phyloP scores from a whole-genome alignment of 768 basidiomycete species.

The Chalciporus piperatus region DNA sequence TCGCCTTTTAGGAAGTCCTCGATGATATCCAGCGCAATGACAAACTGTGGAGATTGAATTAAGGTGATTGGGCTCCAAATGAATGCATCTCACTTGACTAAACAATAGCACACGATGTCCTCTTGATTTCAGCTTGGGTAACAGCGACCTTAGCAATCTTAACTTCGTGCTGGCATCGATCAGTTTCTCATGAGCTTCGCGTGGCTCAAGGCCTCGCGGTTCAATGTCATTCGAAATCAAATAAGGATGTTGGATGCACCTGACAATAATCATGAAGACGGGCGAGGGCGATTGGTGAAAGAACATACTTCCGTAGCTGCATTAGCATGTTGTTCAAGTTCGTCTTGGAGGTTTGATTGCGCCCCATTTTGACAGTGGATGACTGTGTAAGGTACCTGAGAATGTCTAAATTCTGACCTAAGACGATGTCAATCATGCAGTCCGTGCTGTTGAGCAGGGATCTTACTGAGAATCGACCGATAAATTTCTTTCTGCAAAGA shows the following conservation, averaged over 20 bases:
- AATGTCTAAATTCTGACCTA: slow-evolving; percentile 70
- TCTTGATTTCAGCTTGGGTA: slow-evolving; percentile 80
- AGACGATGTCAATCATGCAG: slow-evolving; percentile 7
- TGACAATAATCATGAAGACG: slow-evolving; percentile 26
- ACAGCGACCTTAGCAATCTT: slow-evolving; percentile 66
- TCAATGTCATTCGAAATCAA: slow-evolving; percentile 80
- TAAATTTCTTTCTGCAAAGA: slow-evolving; percentile 87
- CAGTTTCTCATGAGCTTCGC: slow-evolving; percentile 73
- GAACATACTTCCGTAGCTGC: slow-evolving; percentile 78
- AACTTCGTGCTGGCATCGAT: slow-evolving; percentile 87
- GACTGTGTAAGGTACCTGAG: slow-evolving; percentile 57
- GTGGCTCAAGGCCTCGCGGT: slow-evolving; percentile 51
- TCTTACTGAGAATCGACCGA: slow-evolving; percentile 74
- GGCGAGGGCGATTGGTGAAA: not conserved
- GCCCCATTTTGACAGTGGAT: slow-evolving; percentile 31
- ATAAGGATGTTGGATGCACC: slow-evolving; percentile 91
- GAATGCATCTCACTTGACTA: slow-evolving; percentile 64
- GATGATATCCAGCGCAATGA: slow-evolving; percentile 79
- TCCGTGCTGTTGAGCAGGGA: slow-evolving; percentile 9
- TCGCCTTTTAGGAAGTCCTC: slow-evolving; percentile 89
- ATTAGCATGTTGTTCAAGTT: slow-evolving; percentile 82
- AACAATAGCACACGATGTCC: slow-evolving; percentile 91
- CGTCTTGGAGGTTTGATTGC: slow-evolving; percentile 39
- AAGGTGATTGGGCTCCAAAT: not conserved
- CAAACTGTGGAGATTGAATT: slow-evolving; percentile 55